phyloP scores from a whole-genome alignment of 352 stramenopile genomes.

The Phytopythium chamaehyphon region DNA sequence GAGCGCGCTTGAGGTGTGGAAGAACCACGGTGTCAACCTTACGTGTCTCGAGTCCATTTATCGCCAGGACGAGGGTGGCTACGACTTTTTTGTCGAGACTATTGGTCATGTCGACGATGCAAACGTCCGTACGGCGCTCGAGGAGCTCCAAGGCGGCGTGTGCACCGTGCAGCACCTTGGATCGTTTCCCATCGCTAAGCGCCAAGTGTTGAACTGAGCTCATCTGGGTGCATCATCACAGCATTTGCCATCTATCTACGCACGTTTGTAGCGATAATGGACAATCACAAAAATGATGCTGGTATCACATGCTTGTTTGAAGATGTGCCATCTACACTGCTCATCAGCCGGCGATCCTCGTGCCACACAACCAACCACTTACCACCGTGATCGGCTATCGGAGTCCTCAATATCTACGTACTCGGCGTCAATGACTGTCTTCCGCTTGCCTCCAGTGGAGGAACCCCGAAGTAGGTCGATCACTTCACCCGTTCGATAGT shows the following conservation, averaged over 20 bases:
- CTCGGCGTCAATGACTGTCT: conserved; percentile 69
- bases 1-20: conserved; percentile 76
- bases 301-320: not conserved
- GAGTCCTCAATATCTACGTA: conserved; percentile 56
- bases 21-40: conserved; percentile 76
- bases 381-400: conserved; percentile 18
- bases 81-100: conserved; percentile 87
- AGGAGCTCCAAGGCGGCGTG: conserved; percentile 43
- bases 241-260: too few relatives aligned
- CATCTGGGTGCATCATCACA: not conserved
- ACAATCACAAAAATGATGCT: not conserved
- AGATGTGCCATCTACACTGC: not conserved
- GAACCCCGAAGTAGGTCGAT: conserved; percentile 63
- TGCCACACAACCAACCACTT: not conserved
- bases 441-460: conserved; percentile 23
- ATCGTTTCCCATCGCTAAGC: conserved; percentile 71
- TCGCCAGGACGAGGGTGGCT: conserved; percentile 58
- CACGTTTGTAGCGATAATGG: too few relatives aligned
- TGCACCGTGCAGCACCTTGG: conserved; percentile 74
- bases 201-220: conserved; percentile 34
- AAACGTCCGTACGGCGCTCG: conserved; percentile 50
- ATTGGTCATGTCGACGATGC: conserved; percentile 69
- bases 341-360: not conserved
- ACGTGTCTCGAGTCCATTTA: conserved; percentile 87
- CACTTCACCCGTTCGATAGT: conserved; percentile 47